Base-by-base conservation (phyloP, 2,329 filamentous ascomycete genomes). In the Ophiosphaerella narmari region DNA sequence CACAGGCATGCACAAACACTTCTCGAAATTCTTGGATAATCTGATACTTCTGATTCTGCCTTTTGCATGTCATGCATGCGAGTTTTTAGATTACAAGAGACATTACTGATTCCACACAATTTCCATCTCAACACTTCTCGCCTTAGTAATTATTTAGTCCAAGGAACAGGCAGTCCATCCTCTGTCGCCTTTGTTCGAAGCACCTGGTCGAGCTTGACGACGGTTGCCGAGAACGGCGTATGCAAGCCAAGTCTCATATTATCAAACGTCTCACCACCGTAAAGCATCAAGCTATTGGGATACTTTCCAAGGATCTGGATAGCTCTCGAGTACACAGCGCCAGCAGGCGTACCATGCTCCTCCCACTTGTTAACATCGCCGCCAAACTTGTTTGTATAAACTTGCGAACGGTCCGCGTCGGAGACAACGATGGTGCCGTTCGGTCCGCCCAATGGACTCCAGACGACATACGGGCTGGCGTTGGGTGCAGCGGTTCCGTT, bases 361-460 rank as follows among this genome's bases (percentile, higher is more conserved):
- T 61, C 57, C 59, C 59, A 64, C 37, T 55, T 58, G 6, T 57
- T 43, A 0, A 60, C 16, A 37, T 43, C 59, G 7, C 60, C 60
- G 5, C 56, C 55, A 26, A 40, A 43, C 16, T 33, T 26, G 32
- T 64, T 64, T 14, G 57, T 64, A 24, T 55, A 64, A 2, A 64
- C 59, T 37, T 57, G 58, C 3, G 41, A 32, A 9, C 48, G 39
- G 38, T 61, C 54, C 12, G 59, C 57, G 44, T 62, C 59, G 9
- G 48, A 54, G 16, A 62, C 61, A 2, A 62, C 43, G 16, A 61
- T 62, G 0, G 56, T 66, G 3, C 63, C 63, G 12, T 61, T 63
- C 8, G 53, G 48, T 3, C 63, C 63, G 7, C 61, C 59, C 1
- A 57, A 8, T 4, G 63, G 57, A n/a, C 45, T 60, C 63, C 63